Evolutionary conservation across 495 filamentous ascomycete genomes (phyloP).

Genomic region (Cercophora samala): DNA sequence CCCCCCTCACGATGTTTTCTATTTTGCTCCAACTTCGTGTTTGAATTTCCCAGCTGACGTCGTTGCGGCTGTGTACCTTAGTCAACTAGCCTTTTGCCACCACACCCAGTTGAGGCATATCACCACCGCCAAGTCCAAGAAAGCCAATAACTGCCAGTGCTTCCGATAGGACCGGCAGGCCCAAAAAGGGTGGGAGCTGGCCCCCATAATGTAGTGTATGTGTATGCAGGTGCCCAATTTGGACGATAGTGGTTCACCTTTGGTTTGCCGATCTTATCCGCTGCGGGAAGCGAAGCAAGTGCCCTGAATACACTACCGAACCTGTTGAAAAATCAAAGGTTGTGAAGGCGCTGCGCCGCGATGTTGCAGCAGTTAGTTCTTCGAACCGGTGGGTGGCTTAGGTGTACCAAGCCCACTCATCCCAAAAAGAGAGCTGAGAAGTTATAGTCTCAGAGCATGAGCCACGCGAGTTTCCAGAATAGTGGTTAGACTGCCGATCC

Average conservation of each 20-base stretch:
- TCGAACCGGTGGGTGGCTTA: background rate
- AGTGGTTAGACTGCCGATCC: slow-evolving; percentile 1
- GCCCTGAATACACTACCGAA: background rate
- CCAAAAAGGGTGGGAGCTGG: background rate
- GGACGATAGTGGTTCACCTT: background rate
- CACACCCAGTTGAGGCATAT: background rate
- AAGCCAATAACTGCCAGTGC: background rate
- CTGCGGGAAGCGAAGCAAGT: background rate
- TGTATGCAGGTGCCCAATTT: background rate
- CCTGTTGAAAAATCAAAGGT: background rate
- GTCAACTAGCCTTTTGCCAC: background rate
- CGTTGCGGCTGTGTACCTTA: background rate
- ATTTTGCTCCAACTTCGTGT: background rate
- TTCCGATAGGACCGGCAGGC: background rate
- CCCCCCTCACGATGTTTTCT: background rate
- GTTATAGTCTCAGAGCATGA: background rate
- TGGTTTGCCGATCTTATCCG: background rate
- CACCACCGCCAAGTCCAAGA: background rate
- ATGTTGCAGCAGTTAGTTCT: background rate
- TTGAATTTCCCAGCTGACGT: background rate
- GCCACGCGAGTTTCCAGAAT: background rate
- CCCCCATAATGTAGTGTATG: background rate
- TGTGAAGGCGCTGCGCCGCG: background rate
- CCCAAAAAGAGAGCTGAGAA: background rate
- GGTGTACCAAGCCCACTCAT: background rate